Percentiles rank a stretch among this genome's conserved stretches.
Conservation (phyloP, 139 green algal species). For the Bryopsis sp. region DNA sequence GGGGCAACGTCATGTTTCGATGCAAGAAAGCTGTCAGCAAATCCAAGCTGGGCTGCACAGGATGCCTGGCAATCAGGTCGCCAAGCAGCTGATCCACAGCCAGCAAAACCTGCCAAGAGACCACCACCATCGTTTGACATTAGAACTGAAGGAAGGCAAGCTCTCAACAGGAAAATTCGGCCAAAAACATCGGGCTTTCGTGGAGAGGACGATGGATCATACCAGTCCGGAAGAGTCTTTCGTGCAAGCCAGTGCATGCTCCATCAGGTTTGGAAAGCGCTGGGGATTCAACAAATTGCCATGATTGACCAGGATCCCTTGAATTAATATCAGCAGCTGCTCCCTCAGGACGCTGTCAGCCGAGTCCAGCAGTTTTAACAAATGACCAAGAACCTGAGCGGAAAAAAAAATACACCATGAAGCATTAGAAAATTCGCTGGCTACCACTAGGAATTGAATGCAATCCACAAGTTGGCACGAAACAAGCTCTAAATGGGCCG, state of each 20-base stretch:
- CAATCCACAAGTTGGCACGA: too few species aligned
- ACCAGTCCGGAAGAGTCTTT: background rate
- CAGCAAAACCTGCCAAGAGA: background rate
- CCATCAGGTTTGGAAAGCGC: background rate
- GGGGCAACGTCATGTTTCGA: background rate
- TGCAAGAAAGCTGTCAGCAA: background rate
- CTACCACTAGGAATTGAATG: background rate
- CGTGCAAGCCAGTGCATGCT: background rate
- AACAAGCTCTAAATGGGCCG: background rate
- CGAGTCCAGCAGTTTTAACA: background rate
- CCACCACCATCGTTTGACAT: background rate
- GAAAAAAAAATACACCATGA: background rate
- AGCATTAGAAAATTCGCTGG: background rate
- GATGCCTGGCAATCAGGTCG: background rate
- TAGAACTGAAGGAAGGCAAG: background rate
- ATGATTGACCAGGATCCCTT: background rate
- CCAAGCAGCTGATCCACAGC: background rate
- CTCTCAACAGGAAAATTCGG: too few species aligned
- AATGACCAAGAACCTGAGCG: background rate
- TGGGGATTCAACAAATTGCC: background rate
- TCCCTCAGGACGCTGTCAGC: background rate
- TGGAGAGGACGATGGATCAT: too few species aligned
- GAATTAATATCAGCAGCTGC: slow-evolving; percentile 5
- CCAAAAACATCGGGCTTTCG: too few species aligned
- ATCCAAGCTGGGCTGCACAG: background rate